Evolutionary conservation across 164 flowering plant genomes (phyloP).

Genomic region (Vitis rotundifolia): DNA sequence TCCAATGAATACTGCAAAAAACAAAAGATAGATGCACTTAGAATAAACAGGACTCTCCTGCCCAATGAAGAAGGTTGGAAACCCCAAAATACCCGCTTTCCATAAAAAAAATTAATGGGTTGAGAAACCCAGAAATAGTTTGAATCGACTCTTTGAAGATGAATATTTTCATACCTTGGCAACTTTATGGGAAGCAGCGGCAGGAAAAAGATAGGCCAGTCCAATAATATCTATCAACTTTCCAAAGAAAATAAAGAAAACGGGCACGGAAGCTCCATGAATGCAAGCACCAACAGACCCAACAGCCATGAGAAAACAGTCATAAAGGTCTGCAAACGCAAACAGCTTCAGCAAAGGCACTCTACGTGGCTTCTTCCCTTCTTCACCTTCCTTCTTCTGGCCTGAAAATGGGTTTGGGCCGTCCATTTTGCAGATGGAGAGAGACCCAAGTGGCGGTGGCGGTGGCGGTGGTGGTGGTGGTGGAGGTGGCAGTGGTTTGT

Average conservation of each 20-base stretch:
- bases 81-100: neutral
- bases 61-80: neutral
- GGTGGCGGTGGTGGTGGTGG: too few relatives aligned
- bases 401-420: conserved; percentile 17
- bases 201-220: conserved; percentile 75
- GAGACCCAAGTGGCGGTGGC: too few relatives aligned
- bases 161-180: conserved; percentile 56
- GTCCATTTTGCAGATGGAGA: conserved; percentile 8
- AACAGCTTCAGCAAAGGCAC: conserved; percentile 72
- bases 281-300: conserved; percentile 82
- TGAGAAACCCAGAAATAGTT: too few relatives aligned
- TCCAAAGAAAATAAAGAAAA: conserved; percentile 93
- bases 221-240: conserved; percentile 82
- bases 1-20: conserved; percentile 89
- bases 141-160: too few relatives aligned
- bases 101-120: neutral
- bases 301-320: conserved; percentile 68
- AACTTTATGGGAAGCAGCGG: conserved; percentile 72
- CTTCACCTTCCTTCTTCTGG: conserved; percentile 18
- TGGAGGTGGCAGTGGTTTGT: too few relatives aligned
- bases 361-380: conserved; percentile 24
- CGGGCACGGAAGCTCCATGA: conserved; percentile 95
- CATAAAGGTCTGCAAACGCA: conserved; percentile 75
- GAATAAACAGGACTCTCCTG: too few relatives aligned
- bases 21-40: neutral